These are phyloP conservation scores for Colletotrichum sp. DNA, from an alignment of 2,329 filamentous ascomycete species.

Conservation along the genomic window DNA sequence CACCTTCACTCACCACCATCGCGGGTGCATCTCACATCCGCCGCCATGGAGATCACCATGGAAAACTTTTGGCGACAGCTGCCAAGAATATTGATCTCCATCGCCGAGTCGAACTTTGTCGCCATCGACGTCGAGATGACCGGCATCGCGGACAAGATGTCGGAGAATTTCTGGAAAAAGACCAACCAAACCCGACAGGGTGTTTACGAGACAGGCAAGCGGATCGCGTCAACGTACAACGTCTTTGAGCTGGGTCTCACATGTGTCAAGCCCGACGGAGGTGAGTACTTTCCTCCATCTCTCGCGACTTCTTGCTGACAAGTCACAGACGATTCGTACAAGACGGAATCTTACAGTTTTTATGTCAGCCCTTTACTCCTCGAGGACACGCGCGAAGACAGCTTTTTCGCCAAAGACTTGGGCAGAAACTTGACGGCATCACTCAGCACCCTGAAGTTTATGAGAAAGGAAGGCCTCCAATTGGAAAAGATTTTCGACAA, in stretches of 20 bases:
- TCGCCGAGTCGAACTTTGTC: conserved; percentile 33
- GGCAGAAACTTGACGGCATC: conserved; percentile 33
- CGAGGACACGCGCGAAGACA: neutral
- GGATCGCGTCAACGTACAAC: conserved; percentile 32
- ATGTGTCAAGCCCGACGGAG: conserved; percentile 24
- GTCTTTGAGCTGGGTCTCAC: conserved; percentile 42
- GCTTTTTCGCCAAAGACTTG: conserved; percentile 23
- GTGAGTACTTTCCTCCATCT: neutral
- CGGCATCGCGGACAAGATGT: neutral
- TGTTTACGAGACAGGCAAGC: conserved; percentile 30
- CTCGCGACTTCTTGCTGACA: neutral
- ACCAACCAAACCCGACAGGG: neutral
- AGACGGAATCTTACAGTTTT: conserved; percentile 33
- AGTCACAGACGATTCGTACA: conserved; percentile 22
- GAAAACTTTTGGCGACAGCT: conserved; percentile 27
- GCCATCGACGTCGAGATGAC: conserved; percentile 43
- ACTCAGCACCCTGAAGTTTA: conserved; percentile 31
- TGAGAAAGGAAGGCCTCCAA: conserved; percentile 29
- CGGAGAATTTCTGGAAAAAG: neutral
- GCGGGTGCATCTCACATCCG: neutral
- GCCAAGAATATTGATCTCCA: conserved; percentile 30
- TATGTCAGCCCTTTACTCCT: conserved; percentile 33
- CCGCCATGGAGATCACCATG: conserved; percentile 22
- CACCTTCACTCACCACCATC: neutral
- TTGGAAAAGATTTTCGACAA: conserved; percentile 26